Conservation (phyloP, 768 basidiomycete genomes). For the Suillus alpinus region DNA sequence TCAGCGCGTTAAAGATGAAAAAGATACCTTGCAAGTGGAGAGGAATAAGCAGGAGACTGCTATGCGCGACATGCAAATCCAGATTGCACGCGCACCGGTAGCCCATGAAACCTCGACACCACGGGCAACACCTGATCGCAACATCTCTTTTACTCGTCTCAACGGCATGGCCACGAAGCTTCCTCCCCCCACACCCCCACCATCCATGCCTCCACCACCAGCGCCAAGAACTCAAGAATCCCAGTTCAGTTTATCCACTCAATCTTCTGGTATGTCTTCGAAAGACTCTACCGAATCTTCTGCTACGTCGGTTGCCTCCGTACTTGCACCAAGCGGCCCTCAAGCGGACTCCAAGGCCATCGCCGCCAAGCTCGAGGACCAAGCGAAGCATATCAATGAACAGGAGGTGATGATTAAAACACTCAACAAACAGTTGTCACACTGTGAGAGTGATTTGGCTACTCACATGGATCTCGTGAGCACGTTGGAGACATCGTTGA, state of each 20-base stretch:
- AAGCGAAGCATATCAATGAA: constrained; percentile 74
- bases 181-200: constrained; percentile 79
- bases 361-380: constrained; percentile 61
- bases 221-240: constrained; percentile 57
- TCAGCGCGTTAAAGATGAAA: constrained; percentile 79
- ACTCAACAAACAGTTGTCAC: constrained; percentile 89
- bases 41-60: constrained; percentile 63
- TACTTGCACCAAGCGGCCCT: constrained; percentile 33
- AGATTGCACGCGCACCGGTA: constrained; percentile 53
- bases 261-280: constrained; percentile 57
- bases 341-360: constrained; percentile 53
- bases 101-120: constrained; percentile 44
- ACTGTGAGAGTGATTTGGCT: constrained; percentile 89
- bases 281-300: constrained; percentile 72
- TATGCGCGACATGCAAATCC: constrained; percentile 79
- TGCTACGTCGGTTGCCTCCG: constrained; percentile 53
- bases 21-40: constrained; percentile 72
- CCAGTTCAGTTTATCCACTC: constrained; percentile 58
- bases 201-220: constrained; percentile 83
- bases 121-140: constrained; percentile 52
- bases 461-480: constrained; percentile 88
- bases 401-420: constrained; percentile 91
- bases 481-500: constrained; percentile 80
- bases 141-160: constrained; percentile 52
- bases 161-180: constrained; percentile 70